Conservation (phyloP, 192 early-diverging fungal genomes). For the Coemansia sp. region DNA sequence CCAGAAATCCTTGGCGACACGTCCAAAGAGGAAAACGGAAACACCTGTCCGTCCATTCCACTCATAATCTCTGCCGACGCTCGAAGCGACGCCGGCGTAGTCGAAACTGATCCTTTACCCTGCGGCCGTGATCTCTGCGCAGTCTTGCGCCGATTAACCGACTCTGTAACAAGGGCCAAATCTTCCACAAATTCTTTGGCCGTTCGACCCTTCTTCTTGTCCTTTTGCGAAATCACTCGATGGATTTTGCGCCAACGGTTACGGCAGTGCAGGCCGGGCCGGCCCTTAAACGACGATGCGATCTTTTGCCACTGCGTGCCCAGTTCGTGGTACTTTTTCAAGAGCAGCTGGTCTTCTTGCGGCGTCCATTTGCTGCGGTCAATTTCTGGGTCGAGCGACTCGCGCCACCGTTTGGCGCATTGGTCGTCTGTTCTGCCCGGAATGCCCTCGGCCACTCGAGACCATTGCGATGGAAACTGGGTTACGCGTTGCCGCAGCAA, state of each 20-base stretch:
- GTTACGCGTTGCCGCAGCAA: conserved; percentile 69
- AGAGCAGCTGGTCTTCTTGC: conserved; percentile 63
- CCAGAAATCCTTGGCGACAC: conserved; percentile 1
- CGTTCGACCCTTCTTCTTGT: conserved; percentile 33
- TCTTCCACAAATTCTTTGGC: conserved; percentile 24
- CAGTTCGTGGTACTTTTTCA: conserved; percentile 62
- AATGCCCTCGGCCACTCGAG: conserved; percentile 74
- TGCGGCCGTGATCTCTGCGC: conserved; percentile 43
- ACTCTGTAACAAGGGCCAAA: conserved; percentile 48
- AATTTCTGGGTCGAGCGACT: conserved; percentile 80
- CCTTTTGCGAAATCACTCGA: conserved; percentile 56
- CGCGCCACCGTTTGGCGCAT: conserved; percentile 87
- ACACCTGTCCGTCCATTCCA: not conserved
- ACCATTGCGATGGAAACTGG: conserved; percentile 77
- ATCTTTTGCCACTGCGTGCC: conserved; percentile 83
- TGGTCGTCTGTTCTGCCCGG: conserved; percentile 82
- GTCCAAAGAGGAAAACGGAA: not conserved
- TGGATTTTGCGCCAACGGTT: conserved; percentile 78
- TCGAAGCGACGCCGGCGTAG: not conserved
- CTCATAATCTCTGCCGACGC: not conserved
- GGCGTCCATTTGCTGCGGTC: conserved; percentile 70
- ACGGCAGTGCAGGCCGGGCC: conserved; percentile 75
- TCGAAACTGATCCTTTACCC: not conserved
- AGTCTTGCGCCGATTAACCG: conserved; percentile 48
- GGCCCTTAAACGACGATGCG: conserved; percentile 67